Evolutionary conservation across 2,329 filamentous ascomycete genomes (phyloP).

Genomic region (Septoria linicola): DNA sequence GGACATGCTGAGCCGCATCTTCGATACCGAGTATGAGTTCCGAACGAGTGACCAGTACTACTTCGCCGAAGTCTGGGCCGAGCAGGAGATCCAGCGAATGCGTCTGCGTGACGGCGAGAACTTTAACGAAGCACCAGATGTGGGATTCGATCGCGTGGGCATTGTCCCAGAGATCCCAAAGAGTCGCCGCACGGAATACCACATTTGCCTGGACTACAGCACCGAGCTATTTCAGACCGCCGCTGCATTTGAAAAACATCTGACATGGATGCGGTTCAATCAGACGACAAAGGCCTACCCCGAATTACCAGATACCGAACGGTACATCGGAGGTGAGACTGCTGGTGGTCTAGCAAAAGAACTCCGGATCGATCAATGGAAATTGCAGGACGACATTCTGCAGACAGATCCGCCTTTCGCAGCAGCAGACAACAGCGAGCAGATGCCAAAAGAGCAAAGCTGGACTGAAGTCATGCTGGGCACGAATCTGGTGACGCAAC

Average conservation of each 20-base stretch:
- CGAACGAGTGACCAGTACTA: slow-evolving; percentile 45
- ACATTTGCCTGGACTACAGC: slow-evolving; percentile 29
- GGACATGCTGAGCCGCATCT: slow-evolving; percentile 21
- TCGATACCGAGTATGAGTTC: slow-evolving; percentile 25
- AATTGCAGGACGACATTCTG: slow-evolving; percentile 18
- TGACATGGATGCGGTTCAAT: slow-evolving; percentile 30
- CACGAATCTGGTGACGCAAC: slow-evolving; percentile 24
- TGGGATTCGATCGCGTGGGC: slow-evolving; percentile 8
- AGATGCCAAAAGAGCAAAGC: slow-evolving; percentile 10
- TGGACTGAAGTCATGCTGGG: slow-evolving; percentile 27
- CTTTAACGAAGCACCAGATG: slow-evolving; percentile 8
- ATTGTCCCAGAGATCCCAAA: slow-evolving; percentile 21
- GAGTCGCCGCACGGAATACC: slow-evolving; percentile 25
- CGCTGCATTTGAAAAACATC: slow-evolving; percentile 23
- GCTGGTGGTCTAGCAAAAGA: slow-evolving; percentile 7
- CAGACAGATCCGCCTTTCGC: slow-evolving; percentile 19
- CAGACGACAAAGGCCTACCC: slow-evolving; percentile 14
- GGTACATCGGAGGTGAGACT: neutral
- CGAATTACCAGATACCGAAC: slow-evolving; percentile 2
- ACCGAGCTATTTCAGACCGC: slow-evolving; percentile 29
- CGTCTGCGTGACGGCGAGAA: slow-evolving; percentile 16
- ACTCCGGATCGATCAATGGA: slow-evolving; percentile 21
- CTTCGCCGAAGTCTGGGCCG: slow-evolving; percentile 54
- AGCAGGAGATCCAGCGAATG: slow-evolving; percentile 50
- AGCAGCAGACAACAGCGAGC: neutral